Evolutionary conservation across 164 flowering plant genomes (phyloP), one percentile per base, ranked within the genome.

Genomic region (Kalanchoe fedtschenkoi): DNA sequence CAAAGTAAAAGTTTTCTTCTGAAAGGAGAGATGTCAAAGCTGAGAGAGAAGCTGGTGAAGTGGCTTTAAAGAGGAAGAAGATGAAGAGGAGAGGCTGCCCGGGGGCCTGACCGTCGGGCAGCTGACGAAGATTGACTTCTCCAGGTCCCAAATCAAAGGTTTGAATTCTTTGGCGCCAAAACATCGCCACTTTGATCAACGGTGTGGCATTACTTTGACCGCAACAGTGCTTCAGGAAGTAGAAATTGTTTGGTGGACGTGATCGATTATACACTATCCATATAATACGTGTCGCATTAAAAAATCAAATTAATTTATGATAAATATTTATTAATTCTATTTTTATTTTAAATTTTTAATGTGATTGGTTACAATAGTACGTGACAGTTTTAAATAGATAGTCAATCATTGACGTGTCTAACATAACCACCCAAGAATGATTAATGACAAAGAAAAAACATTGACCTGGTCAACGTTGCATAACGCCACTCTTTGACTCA

Each of bases 51-150:
- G 8, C 16, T 6, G 17, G 24, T 51, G 32, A 51, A 51, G 17
- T 26, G 17, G 26, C 24, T 51, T 51, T 51, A 51, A n/a, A n/a
- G n/a, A n/a, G n/a, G n/a, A n/a, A n/a, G n/a, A n/a, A 9, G 54
- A 19, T 22, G 29, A 22, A 51, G 56, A 26, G 13, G 17, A 51
- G 32, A 26, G 56, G 17, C 56, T 51, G 56, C 32, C 56, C 56
- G 32, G 26, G n/a, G n/a, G n/a, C 56, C 56, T 51, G 56, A 51
- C 56, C 56, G 17, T 10, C 56, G 56, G 56, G 56, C 56, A 51
- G 56, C 56, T 51, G 32, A 26, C 11, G 56, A 11, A 51, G 26
- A 51, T 51, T 51, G 56, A 51, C 56, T 51, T 51, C 32, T 26
- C 15, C 32, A 24, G 56, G 56, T 51, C 56, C 56, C 56, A 21